Evolutionary conservation across 1,139 yeast species (phyloP).

Genomic region (Hyphopichia wangnamkhiaoensis): DNA sequence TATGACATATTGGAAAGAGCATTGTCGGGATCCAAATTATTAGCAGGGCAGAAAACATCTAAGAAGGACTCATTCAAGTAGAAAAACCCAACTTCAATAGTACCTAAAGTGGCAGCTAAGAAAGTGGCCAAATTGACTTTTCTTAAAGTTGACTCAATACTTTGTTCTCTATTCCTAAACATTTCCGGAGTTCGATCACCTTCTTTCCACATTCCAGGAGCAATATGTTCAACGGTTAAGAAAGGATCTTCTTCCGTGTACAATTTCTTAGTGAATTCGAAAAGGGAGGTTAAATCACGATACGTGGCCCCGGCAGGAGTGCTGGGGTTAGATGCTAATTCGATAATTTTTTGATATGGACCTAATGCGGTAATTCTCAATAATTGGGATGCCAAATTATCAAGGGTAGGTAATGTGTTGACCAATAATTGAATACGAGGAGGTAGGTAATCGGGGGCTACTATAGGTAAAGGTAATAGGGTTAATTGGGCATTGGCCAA

Average conservation of each 20-base stretch:
- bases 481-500: conserved; percentile 56
- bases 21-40: conserved; percentile 44
- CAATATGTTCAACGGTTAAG: conserved; percentile 58
- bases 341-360: conserved; percentile 73
- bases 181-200: conserved; percentile 60
- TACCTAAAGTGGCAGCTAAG: conserved; percentile 79
- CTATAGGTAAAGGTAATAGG: conserved; percentile 56
- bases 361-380: conserved; percentile 66
- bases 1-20: conserved; percentile 42
- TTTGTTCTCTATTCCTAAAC: conserved; percentile 61
- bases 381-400: conserved; percentile 73
- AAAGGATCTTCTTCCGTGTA: conserved; percentile 71
- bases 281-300: conserved; percentile 68
- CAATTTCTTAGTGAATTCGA: conserved; percentile 68
- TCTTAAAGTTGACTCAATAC: conserved; percentile 69
- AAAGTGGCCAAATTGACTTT: conserved; percentile 88
- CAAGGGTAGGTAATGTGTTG: conserved; percentile 70
- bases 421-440: conserved; percentile 62
- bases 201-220: conserved; percentile 68
- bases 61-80: conserved; percentile 80
- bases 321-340: conserved; percentile 71
- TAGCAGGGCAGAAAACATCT: conserved; percentile 77
- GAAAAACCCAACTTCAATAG: conserved; percentile 84
- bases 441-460: conserved; percentile 58
- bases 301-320: conserved; percentile 75